Conservation (phyloP, 2,329 filamentous ascomycete species). For the Daldinia sp. region DNA sequence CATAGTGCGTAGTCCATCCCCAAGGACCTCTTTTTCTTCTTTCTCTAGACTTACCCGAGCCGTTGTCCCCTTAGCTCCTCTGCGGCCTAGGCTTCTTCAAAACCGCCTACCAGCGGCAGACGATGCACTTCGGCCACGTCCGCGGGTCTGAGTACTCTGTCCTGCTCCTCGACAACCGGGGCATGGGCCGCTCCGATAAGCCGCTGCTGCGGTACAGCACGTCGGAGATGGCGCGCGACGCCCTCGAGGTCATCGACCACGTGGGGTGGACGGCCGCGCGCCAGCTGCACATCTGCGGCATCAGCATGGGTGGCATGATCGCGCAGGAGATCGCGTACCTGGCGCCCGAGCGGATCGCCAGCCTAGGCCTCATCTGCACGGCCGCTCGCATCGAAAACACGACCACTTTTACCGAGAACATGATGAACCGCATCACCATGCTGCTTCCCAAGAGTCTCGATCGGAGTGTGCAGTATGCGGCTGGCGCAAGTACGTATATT, state of each 20-base stretch:
- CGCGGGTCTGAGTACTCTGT: constrained; percentile 75
- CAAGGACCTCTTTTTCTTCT: too few species aligned
- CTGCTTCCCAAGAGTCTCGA: constrained; percentile 79
- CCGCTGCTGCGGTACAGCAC: constrained; percentile 84
- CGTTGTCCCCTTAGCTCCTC: too few species aligned
- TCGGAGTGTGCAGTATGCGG: constrained; percentile 72
- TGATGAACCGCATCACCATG: constrained; percentile 67
- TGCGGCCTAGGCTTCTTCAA: constrained; percentile 81
- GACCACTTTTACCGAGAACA: constrained; percentile 72
- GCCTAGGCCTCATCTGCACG: constrained; percentile 71
- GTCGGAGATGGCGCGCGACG: constrained; percentile 84
- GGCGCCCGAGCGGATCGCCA: constrained; percentile 65
- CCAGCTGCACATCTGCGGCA: constrained; percentile 76
- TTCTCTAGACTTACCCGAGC: too few species aligned
- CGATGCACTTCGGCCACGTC: constrained; percentile 82
- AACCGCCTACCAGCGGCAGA: constrained; percentile 85
- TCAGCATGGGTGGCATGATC: constrained; percentile 93
- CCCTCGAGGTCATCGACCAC: constrained; percentile 73
- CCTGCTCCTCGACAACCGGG: constrained; percentile 85
- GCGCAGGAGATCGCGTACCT: constrained; percentile 79
- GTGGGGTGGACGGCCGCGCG: constrained; percentile 72
- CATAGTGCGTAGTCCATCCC: constrained; percentile 74
- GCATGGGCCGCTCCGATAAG: constrained; percentile 83
- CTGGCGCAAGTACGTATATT: constrained; percentile 58
- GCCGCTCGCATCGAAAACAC: constrained; percentile 72